These are phyloP conservation scores for Verticillium dahliae DNA, from an alignment of 2,329 filamentous ascomycete genomes.

Conservation along the genomic window DNA sequence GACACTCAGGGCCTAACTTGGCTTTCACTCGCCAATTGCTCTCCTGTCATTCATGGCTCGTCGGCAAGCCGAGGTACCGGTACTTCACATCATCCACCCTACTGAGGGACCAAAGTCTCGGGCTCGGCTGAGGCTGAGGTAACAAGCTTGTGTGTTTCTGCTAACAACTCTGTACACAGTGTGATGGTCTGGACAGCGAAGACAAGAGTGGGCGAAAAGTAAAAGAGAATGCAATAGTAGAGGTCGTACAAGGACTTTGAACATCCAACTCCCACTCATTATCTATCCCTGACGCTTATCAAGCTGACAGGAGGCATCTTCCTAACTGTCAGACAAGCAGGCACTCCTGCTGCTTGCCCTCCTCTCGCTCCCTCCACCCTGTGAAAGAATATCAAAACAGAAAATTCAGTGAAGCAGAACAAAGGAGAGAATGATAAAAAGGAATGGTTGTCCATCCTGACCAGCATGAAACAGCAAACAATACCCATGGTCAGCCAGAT, in stretches of 20 bases:
- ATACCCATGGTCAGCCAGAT: slow-evolving; percentile 3
- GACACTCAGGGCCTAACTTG: background rate
- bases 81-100: background rate
- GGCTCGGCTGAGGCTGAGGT: background rate
- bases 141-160: background rate
- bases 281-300: slow-evolving; percentile 1
- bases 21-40: background rate
- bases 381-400: background rate
- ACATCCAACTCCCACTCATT: slow-evolving; percentile 3
- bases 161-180: background rate
- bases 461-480: background rate
- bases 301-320: background rate
- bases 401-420: slow-evolving; percentile 8
- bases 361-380: background rate
- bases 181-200: background rate
- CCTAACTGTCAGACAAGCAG: background rate
- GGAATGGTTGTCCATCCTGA: background rate
- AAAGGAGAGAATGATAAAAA: slow-evolving; percentile 5
- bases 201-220: background rate
- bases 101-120: background rate
- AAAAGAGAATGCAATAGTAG: background rate
- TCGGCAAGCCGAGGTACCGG: background rate
- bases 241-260: background rate
- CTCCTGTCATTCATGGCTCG: background rate
- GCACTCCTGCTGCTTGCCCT: background rate